These are phyloP conservation scores for Datura wrightii DNA, from an alignment of 257 asterid species.

Conservation along the genomic window DNA sequence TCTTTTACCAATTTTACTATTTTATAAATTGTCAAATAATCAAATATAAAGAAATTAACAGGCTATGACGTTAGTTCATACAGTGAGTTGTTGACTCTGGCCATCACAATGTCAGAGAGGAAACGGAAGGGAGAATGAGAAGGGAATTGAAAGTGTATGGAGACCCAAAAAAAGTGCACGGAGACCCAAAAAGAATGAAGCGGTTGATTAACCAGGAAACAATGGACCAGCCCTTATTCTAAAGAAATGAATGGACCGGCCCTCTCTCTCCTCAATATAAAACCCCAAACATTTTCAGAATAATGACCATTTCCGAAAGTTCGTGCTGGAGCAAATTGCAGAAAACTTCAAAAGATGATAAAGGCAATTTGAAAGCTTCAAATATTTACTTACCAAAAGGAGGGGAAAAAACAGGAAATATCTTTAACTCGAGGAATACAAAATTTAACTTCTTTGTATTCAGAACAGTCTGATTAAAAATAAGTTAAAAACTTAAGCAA, in stretches of 20 bases:
- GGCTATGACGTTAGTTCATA: not conserved
- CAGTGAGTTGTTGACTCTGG: not conserved
- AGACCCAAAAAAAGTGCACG: not conserved
- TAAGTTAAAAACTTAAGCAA: not conserved
- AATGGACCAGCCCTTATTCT: not conserved
- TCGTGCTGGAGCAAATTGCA: slow-evolving; percentile 9
- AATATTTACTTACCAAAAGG: not conserved
- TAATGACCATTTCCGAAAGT: not conserved
- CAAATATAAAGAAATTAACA: not conserved
- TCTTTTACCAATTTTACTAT: slow-evolving; percentile 6
- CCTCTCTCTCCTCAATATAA: slow-evolving; percentile 15
- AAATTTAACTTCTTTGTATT: slow-evolving; percentile 14
- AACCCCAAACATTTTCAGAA: not conserved
- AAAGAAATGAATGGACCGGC: slow-evolving; percentile 9
- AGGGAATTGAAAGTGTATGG: not conserved
- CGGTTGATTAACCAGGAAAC: not conserved
- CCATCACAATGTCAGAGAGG: not conserved
- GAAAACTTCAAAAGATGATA: slow-evolving; percentile 19
- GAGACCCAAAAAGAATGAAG: not conserved
- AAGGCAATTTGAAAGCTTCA: not conserved
- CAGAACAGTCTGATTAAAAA: not conserved
- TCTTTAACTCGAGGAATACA: slow-evolving; percentile 1
- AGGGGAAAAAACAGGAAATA: not conserved
- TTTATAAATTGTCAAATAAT: not conserved
- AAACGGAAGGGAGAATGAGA: not conserved